Conservation (phyloP, 73 alveolate species). For the Symbiodinium natans region DNA sequence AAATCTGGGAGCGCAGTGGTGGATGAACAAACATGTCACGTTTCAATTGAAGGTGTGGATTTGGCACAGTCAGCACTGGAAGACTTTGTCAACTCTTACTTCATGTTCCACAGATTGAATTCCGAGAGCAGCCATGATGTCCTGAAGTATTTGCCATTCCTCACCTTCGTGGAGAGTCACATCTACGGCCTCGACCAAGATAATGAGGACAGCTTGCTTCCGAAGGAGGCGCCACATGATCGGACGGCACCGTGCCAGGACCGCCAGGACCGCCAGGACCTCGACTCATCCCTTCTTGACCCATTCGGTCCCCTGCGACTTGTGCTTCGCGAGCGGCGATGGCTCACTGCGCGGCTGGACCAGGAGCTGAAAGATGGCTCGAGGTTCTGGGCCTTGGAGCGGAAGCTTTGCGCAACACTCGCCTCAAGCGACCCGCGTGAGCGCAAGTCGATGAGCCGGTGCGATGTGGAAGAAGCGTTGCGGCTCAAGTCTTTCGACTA, state of each 20-base stretch:
- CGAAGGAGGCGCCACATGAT: neutral
- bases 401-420: slow-evolving; percentile 40
- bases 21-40: neutral
- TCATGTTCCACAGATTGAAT: slow-evolving; percentile 20
- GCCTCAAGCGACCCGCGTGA: neutral
- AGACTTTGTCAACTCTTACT: slow-evolving; percentile 76
- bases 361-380: slow-evolving; percentile 10
- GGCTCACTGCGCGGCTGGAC: neutral
- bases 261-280: too few species aligned
- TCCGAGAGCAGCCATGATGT: neutral
- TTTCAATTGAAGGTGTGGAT: slow-evolving; percentile 77
- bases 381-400: slow-evolving; percentile 67
- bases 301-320: slow-evolving; percentile 57
- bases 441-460: neutral
- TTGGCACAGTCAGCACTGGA: slow-evolving; percentile 92
- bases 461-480: slow-evolving; percentile 72
- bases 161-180: slow-evolving; percentile 77
- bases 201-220: slow-evolving; percentile 40
- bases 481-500: slow-evolving; percentile 84
- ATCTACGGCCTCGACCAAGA: slow-evolving; percentile 77
- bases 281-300: neutral
- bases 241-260: neutral
- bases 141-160: slow-evolving; percentile 4
- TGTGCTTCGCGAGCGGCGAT: neutral
- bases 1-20: neutral